Conservation (phyloP, 176 grass and related monocot genomes). For the Ampelocalamus luodianensis region DNA sequence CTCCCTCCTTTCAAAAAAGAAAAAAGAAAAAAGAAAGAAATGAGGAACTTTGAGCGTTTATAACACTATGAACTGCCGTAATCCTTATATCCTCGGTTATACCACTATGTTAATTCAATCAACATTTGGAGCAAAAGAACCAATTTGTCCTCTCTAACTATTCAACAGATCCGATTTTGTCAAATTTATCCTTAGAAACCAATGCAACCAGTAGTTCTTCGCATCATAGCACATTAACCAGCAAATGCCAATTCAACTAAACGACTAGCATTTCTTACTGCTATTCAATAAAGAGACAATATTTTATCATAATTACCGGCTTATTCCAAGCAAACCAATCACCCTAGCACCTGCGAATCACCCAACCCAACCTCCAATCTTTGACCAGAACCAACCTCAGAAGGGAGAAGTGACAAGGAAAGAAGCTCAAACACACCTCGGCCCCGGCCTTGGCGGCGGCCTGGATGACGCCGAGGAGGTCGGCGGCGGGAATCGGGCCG, state of each 20-base stretch:
- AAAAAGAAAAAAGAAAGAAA: no score
- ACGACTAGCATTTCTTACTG: neutral
- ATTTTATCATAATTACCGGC: neutral
- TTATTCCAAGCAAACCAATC: constrained; percentile 2
- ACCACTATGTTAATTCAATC: neutral
- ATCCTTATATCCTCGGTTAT: neutral
- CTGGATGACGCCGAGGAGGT: constrained; percentile 81
- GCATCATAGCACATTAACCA: neutral
- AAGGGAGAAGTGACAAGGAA: neutral
- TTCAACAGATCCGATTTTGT: constrained; percentile 15
- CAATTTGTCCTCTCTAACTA: neutral
- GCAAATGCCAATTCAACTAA: constrained; percentile 8
- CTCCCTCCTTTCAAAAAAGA: neutral
- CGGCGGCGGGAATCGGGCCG: constrained; percentile 71
- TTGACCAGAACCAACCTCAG: neutral
- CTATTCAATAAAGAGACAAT: neutral
- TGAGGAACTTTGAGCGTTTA: constrained; percentile 15
- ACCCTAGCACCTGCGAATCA: neutral
- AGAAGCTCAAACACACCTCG: constrained; percentile 57
- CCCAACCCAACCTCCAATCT: neutral
- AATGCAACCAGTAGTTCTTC: neutral
- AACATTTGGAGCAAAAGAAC: constrained; percentile 1
- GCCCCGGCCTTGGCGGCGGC: constrained; percentile 71
- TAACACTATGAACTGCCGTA: neutral
- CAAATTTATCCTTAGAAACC: constrained; percentile 2